Conservation (phyloP, 306 rosid genomes). For the Cucumis cinereus region DNA sequence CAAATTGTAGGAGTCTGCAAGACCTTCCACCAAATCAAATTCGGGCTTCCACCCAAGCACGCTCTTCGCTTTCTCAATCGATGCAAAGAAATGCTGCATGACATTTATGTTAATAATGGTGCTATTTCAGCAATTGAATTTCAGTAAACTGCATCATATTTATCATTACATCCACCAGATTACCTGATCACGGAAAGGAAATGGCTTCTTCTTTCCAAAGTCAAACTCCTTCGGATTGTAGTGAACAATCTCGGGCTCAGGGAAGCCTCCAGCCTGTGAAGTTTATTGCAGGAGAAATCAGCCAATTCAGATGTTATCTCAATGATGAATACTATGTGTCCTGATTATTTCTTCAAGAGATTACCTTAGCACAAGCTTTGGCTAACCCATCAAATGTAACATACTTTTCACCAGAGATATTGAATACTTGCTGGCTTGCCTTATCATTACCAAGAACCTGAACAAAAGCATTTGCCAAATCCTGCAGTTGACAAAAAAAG, state of each 20-base stretch:
- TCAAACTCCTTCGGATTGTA: conserved; percentile 85
- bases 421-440: conserved; percentile 86
- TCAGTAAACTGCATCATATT: background rate
- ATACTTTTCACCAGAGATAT: conserved; percentile 83
- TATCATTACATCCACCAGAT: background rate
- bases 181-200: conserved; percentile 98
- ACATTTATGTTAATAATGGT: background rate
- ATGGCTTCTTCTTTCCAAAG: conserved; percentile 87
- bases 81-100: conserved; percentile 89
- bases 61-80: conserved; percentile 70
- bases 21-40: conserved; percentile 71
- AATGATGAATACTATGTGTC: background rate
- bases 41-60: conserved; percentile 78
- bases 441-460: conserved; percentile 75
- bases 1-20: conserved; percentile 68
- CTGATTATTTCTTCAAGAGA: background rate
- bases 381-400: conserved; percentile 92
- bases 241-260: conserved; percentile 88
- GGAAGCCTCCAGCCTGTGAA: conserved; percentile 81
- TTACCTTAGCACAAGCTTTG: conserved; percentile 94
- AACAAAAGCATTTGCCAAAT: conserved; percentile 69
- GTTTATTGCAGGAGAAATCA: background rate
- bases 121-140: background rate
- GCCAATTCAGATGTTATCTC: background rate
- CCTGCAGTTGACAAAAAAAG: conserved; percentile 39